Evolutionary conservation across 2,329 filamentous ascomycete species (phyloP).

Genomic region (Achaetomium macrosporum): DNA sequence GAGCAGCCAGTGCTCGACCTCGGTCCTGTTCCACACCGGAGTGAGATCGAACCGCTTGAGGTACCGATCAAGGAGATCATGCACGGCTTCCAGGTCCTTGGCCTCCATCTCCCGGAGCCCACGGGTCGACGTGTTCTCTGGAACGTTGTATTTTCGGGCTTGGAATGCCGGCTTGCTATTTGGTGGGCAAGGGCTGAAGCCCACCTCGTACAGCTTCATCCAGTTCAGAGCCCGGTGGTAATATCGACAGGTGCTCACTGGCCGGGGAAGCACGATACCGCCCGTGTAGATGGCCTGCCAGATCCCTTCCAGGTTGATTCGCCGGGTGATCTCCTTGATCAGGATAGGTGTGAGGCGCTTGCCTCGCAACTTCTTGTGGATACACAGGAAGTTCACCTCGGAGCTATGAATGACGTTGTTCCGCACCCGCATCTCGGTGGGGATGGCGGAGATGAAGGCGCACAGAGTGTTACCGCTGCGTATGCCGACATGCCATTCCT

Average conservation of each 20-base stretch:
- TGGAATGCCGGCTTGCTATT: constrained; percentile 82
- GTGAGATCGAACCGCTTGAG: constrained; percentile 75
- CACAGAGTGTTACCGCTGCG: constrained; percentile 81
- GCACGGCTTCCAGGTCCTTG: constrained; percentile 71
- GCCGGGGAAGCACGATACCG: constrained; percentile 83
- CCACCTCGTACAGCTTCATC: constrained; percentile 91
- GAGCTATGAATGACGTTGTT: constrained; percentile 68
- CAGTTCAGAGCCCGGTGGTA: constrained; percentile 92
- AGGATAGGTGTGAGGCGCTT: constrained; percentile 90
- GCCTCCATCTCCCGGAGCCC: constrained; percentile 75
- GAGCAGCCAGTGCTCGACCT: constrained; percentile 83
- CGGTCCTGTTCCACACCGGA: constrained; percentile 71
- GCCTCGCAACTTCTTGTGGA: constrained; percentile 94
- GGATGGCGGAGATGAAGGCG: constrained; percentile 92
- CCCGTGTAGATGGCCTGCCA: constrained; percentile 97
- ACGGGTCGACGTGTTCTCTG: constrained; percentile 63
- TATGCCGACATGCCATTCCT: constrained; percentile 92
- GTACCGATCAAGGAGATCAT: constrained; percentile 70
- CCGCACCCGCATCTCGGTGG: constrained; percentile 74
- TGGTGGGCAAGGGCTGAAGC: constrained; percentile 81
- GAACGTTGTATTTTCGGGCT: constrained; percentile 78
- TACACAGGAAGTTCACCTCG: constrained; percentile 96
- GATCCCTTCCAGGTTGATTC: constrained; percentile 78
- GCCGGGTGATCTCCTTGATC: constrained; percentile 94
- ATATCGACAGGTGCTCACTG: constrained; percentile 89